Evolutionary conservation across 371 early-diverging fungal genomes (phyloP).

Genomic region (Syncephalastrum contaminatum): DNA sequence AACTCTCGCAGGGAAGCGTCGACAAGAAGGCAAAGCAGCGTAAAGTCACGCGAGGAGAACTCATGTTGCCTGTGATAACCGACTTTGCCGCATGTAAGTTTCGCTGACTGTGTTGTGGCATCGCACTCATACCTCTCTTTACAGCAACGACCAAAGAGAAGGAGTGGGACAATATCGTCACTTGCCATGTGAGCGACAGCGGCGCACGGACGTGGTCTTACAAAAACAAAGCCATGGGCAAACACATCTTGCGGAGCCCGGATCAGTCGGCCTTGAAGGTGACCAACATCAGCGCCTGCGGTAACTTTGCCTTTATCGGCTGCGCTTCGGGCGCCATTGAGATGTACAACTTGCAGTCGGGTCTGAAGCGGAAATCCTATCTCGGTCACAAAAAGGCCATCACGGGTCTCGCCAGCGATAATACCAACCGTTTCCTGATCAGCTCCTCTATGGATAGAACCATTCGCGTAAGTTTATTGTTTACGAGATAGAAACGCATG

Average conservation of each 20-base stretch:
- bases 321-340: conserved; percentile 76
- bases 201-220: conserved; percentile 83
- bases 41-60: conserved; percentile 56
- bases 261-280: conserved; percentile 54
- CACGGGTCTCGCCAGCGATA: conserved; percentile 78
- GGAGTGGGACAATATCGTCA: conserved; percentile 90
- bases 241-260: conserved; percentile 57
- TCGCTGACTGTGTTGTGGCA: background rate
- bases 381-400: conserved; percentile 81
- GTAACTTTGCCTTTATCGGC: conserved; percentile 91
- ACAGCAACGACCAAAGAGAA: conserved; percentile 61
- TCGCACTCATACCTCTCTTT: background rate
- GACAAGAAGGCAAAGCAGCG: conserved; percentile 66
- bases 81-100: conserved; percentile 65
- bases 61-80: conserved; percentile 74
- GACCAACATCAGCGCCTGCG: conserved; percentile 83
- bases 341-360: conserved; percentile 95
- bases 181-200: conserved; percentile 76
- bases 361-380: conserved; percentile 70
- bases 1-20: conserved; percentile 76
- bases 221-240: conserved; percentile 73
- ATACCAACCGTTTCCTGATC: conserved; percentile 68
- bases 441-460: conserved; percentile 81
- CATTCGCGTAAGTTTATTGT: conserved; percentile 55
- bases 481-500: background rate